Evolutionary conservation across 2,329 filamentous ascomycete species (phyloP), one percentile per base, ranked within the genome.

Genomic region (Beauveria bassiana): DNA sequence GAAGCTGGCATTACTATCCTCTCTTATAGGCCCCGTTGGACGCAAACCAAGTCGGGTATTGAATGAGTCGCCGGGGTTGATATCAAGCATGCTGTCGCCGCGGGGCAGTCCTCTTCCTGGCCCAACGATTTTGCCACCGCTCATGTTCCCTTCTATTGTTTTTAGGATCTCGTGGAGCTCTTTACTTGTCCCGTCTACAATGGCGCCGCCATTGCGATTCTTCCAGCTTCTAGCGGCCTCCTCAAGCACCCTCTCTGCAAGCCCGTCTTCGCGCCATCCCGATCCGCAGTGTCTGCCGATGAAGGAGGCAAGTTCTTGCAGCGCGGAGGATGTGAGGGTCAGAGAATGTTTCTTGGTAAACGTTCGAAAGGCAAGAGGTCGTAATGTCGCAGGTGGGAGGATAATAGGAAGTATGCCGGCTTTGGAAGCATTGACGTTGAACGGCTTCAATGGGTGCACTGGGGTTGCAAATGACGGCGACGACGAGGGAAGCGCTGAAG

Each of bases 321-420:
- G 79, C 0, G 95, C 91, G 0, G 92, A 86, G 0, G 93, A 95
- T 8, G 90, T 93, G 59, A 99, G 84, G 0, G 93, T 98, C 61
- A 99, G 80, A 68, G 93, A 96, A 76, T 99, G 91, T 71, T 98
- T 99, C 75, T 97, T 97, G 2, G 95, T 99, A 67, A 99, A 96
- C 0, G 91, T 96, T 52, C 95, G 86, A 71, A 99, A 98, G 9
- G 95, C 96, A 22, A 98, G 81, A 2, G 95, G 93, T 64, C 96
- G 84, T 46, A 99, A 78, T 0, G 90, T 96, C 10, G 91, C 86
- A 0, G 93, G 90, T 3, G 93, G 93, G 5, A 99, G 86, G 42
- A 96, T 81, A 62, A 99, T 95, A 4, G 95, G 92, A 1, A 99
- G 81, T 53, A 98, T 89, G 7, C 86, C 80, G 14, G 86, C 81